Percentiles rank a stretch among this genome's conserved stretches.
phyloP scores from a whole-genome alignment of 768 basidiomycete species.

The Galerina sulciceps region DNA sequence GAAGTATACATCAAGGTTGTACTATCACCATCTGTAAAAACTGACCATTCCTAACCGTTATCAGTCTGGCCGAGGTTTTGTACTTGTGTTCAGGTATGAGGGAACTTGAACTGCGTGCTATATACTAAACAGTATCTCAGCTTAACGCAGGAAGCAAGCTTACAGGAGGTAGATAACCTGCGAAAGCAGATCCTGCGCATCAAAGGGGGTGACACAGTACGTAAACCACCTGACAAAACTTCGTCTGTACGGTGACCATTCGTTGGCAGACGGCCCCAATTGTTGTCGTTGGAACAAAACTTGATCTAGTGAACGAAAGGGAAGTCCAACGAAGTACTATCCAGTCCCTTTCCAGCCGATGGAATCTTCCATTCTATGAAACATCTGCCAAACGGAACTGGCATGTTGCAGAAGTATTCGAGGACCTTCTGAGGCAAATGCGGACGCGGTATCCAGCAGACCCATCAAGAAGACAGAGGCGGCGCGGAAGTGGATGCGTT shows the following conservation, averaged over 20 bases:
- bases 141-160: slow-evolving; percentile 79
- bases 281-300: slow-evolving; percentile 85
- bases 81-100: slow-evolving; percentile 80
- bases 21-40: background rate
- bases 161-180: slow-evolving; percentile 79
- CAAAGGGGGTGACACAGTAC: slow-evolving; percentile 70
- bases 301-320: slow-evolving; percentile 80
- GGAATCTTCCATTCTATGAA: slow-evolving; percentile 82
- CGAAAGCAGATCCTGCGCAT: slow-evolving; percentile 83
- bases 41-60: slow-evolving; percentile 10
- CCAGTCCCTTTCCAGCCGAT: slow-evolving; percentile 62
- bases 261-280: slow-evolving; percentile 65
- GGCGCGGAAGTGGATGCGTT: slow-evolving; percentile 37
- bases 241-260: slow-evolving; percentile 6
- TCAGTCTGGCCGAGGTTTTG: slow-evolving; percentile 74
- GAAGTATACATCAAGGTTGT: slow-evolving; percentile 81
- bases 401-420: slow-evolving; percentile 80
- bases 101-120: background rate
- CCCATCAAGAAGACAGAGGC: slow-evolving; percentile 40
- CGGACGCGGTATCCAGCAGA: slow-evolving; percentile 63
- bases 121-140: slow-evolving; percentile 38
- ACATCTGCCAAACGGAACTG: slow-evolving; percentile 88
- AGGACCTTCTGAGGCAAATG: slow-evolving; percentile 79
- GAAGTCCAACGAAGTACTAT: slow-evolving; percentile 73
- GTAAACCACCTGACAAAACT: slow-evolving; percentile 18